Evolutionary conservation across 331 rosid genomes (phyloP).

Genomic region (Cydonia oblonga): DNA sequence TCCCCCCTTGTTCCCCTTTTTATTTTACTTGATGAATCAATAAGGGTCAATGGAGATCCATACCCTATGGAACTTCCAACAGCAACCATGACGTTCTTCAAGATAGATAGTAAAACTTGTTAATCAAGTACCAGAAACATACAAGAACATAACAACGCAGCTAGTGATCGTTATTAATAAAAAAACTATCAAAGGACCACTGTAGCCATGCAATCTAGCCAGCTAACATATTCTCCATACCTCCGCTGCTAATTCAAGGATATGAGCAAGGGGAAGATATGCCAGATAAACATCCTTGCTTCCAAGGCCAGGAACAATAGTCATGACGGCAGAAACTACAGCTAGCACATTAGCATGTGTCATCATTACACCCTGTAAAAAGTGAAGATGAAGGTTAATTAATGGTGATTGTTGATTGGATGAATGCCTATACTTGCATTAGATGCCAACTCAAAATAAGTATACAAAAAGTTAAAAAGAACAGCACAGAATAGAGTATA

Average conservation of each 20-base stretch:
- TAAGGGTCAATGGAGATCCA: slow-evolving; percentile 88
- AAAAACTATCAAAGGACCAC: slow-evolving; percentile 8
- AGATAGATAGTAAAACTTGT: slow-evolving; percentile 17
- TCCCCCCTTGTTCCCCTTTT: slow-evolving; percentile 85
- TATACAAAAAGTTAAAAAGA: not conserved
- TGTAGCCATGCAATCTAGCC: slow-evolving; percentile 13
- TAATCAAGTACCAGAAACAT: slow-evolving; percentile 13
- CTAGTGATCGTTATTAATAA: not conserved
- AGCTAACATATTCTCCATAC: slow-evolving; percentile 30
- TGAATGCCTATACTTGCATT: not conserved
- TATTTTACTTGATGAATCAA: slow-evolving; percentile 88
- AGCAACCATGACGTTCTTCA: slow-evolving; percentile 65
- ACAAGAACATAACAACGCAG: not conserved
- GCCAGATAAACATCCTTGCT: slow-evolving; percentile 75
- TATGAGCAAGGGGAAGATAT: slow-evolving; percentile 91
- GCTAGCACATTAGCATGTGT: slow-evolving; percentile 90
- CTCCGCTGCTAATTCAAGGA: slow-evolving; percentile 96
- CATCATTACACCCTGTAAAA: slow-evolving; percentile 93
- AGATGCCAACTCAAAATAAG: not conserved
- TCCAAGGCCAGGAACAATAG: slow-evolving; percentile 72
- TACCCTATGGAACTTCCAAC: slow-evolving; percentile 90
- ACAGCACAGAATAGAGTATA: not conserved
- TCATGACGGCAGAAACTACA: slow-evolving; percentile 73
- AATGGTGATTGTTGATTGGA: not conserved
- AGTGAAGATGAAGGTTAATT: not conserved